Conservation (phyloP, 225 moss, liverwort and hornwort species). For the Pleurozium schreberi region DNA sequence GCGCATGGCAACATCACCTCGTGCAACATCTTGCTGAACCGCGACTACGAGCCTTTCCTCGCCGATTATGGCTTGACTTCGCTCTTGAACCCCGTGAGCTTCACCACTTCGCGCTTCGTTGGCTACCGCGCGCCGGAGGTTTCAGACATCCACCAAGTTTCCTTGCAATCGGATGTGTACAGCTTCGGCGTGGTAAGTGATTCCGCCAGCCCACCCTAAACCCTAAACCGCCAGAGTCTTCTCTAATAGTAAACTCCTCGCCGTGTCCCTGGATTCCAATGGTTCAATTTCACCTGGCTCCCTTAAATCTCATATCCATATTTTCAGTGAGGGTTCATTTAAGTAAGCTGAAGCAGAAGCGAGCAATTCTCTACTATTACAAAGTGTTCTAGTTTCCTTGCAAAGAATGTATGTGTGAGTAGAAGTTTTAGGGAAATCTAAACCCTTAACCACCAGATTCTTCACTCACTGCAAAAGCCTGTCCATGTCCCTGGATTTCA, state of each 20-base stretch:
- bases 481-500: not conserved
- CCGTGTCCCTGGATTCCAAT: not conserved
- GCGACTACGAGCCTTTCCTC: conserved; percentile 41
- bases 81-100: conserved; percentile 28
- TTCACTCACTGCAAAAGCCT: not conserved
- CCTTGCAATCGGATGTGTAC: conserved; percentile 60
- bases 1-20: conserved; percentile 68
- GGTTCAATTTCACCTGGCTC: too few relatives aligned
- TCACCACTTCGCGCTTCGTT: conserved; percentile 29
- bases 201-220: not conserved
- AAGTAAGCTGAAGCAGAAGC: not conserved
- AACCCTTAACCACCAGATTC: not conserved
- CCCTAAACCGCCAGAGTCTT: not conserved
- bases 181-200: conserved; percentile 64
- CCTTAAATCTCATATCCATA: not conserved
- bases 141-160: conserved; percentile 20
- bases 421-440: not conserved
- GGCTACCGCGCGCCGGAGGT: conserved; percentile 57
- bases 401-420: not conserved
- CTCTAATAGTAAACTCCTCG: not conserved
- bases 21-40: conserved; percentile 49
- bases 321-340: not conserved
- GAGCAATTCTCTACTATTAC: not conserved
- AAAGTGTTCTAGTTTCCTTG: not conserved
- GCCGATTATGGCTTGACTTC: conserved; percentile 49